Conservation (phyloP, 208 protist genomes). For the Leishmania arabica region DNA sequence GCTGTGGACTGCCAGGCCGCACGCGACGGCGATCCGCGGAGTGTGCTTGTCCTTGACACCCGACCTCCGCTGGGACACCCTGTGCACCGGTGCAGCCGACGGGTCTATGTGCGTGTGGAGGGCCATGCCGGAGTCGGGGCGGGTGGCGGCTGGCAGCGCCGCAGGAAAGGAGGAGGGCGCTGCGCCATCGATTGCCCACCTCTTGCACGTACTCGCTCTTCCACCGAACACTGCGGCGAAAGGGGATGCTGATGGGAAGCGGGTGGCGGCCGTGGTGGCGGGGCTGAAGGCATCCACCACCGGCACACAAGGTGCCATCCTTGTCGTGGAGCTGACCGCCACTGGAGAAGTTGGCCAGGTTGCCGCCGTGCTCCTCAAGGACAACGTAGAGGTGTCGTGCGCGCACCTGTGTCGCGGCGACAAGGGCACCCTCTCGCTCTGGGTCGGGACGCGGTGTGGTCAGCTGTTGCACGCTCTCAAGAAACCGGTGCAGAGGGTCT, state of each 20-base stretch:
- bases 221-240: background rate
- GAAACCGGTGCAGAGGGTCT: background rate
- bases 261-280: constrained; percentile 1
- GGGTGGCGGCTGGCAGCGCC: background rate
- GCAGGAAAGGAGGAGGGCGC: background rate
- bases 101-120: constrained; percentile 31
- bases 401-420: constrained; percentile 15
- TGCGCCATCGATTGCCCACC: background rate
- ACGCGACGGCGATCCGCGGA: constrained; percentile 26
- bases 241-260: background rate
- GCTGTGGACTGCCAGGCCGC: constrained; percentile 25
- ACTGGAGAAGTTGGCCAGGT: background rate
- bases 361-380: background rate
- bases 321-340: constrained; percentile 11
- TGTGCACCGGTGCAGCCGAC: constrained; percentile 31
- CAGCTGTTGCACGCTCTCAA: constrained; percentile 11
- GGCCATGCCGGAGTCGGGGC: background rate
- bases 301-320: constrained; percentile 3
- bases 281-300: constrained; percentile 1
- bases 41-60: constrained; percentile 27
- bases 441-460: constrained; percentile 19
- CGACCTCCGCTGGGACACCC: constrained; percentile 15
- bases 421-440: background rate
- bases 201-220: constrained; percentile 13
- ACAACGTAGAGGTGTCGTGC: constrained; percentile 17